A percentile compares a stretch with the other conserved stretches of the same genome.
Evolutionary conservation across 192 early-diverging fungal species (phyloP).

Genomic region (Coemansia sp.): DNA sequence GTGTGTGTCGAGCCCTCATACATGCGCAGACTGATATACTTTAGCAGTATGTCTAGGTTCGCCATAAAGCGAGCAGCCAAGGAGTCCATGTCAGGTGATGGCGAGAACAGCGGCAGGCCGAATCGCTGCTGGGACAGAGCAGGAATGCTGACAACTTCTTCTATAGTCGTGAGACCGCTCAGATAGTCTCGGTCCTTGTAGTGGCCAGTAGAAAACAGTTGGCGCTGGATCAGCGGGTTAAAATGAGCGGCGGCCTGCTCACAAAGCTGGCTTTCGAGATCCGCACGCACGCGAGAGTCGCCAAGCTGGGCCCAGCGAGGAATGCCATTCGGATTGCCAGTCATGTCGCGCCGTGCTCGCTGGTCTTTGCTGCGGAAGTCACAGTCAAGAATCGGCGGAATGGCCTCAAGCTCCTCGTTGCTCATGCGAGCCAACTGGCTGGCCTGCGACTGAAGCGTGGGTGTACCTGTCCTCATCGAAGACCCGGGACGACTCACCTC

Average conservation of each 20-base stretch:
- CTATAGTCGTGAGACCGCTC: conserved; percentile 61
- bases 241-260: conserved; percentile 65
- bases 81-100: conserved; percentile 47
- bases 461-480: conserved; percentile 14
- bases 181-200: conserved; percentile 84
- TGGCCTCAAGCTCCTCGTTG: conserved; percentile 41
- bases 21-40: conserved; percentile 85
- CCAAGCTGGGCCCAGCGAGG: conserved; percentile 48
- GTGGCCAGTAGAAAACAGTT: conserved; percentile 77
- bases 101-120: conserved; percentile 31
- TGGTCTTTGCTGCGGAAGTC: conserved; percentile 67
- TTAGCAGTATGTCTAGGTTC: conserved; percentile 78
- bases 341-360: conserved; percentile 68
- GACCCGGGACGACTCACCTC: conserved; percentile 33
- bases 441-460: conserved; percentile 15
- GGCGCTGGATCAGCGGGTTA: conserved; percentile 54
- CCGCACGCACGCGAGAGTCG: conserved; percentile 30
- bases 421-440: conserved; percentile 43
- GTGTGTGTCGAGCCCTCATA: conserved; percentile 90
- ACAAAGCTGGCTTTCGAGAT: conserved; percentile 51
- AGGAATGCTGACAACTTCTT: conserved; percentile 60
- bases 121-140: conserved; percentile 44
- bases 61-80: conserved; percentile 62
- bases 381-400: conserved; percentile 60
- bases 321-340: conserved; percentile 66